These are phyloP conservation scores for Martensiomyces pterosporus DNA, from an alignment of 192 early-diverging fungal genomes.

Conservation along the genomic window DNA sequence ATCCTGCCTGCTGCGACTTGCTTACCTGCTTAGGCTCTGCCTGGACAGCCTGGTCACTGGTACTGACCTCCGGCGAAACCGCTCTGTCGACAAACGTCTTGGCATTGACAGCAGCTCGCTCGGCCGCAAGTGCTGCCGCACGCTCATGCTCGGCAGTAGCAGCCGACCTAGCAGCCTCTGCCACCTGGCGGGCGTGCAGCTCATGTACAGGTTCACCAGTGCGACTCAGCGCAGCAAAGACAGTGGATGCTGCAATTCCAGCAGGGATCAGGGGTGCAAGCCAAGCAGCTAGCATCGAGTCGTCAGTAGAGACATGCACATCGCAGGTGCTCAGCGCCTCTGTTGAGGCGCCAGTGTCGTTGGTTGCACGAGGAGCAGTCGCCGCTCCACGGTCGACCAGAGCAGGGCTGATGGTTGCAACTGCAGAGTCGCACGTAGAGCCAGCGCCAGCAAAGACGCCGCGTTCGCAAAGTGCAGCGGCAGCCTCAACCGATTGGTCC, in stretches of 20 bases:
- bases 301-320: conserved; percentile 18
- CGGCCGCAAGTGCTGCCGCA: conserved; percentile 17
- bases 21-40: conserved; percentile 13
- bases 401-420: conserved; percentile 11
- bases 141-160: conserved; percentile 24
- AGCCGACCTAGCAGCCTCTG: conserved; percentile 22
- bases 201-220: conserved; percentile 36
- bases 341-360: conserved; percentile 4
- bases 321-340: conserved; percentile 7
- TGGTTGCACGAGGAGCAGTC: conserved; percentile 6
- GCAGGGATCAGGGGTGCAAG: conserved; percentile 37
- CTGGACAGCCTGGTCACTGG: conserved; percentile 31
- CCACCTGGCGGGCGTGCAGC: conserved; percentile 19
- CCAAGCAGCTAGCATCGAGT: conserved; percentile 24
- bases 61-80: conserved; percentile 10
- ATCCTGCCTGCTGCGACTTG: conserved; percentile 19
- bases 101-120: conserved; percentile 17
- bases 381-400: conserved; percentile 22
- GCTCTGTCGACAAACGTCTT: conserved; percentile 25
- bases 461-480: conserved; percentile 1
- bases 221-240: conserved; percentile 30
- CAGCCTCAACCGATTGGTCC: conserved; percentile 10
- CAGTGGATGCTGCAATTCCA: conserved; percentile 17
- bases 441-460: conserved; percentile 14
- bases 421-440: conserved; percentile 8